phyloP scores from a whole-genome alignment of 2,329 filamentous ascomycete genomes.

The Phyllosticta citriasiana region DNA sequence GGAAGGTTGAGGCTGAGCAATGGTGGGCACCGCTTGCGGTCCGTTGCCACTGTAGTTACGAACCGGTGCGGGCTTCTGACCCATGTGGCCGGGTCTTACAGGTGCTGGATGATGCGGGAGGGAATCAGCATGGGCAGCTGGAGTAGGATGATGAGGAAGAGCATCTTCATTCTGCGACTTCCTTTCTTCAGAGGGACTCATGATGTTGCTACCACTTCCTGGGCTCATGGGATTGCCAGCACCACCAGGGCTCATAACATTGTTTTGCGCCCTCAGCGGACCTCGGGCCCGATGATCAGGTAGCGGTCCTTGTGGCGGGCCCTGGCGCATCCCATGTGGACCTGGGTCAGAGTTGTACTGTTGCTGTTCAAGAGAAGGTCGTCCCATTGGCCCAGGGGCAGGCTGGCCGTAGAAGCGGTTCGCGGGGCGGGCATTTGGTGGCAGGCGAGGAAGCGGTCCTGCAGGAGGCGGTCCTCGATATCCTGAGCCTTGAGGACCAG shows the following conservation, averaged over 20 bases:
- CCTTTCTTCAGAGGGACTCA: background rate
- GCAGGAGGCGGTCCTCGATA: conserved; percentile 14
- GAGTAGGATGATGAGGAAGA: conserved; percentile 18
- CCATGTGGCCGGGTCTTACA: conserved; percentile 42
- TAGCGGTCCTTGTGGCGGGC: conserved; percentile 1
- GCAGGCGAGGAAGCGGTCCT: background rate
- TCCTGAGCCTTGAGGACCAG: conserved; percentile 12
- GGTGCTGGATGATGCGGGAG: conserved; percentile 47
- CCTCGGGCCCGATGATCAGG: conserved; percentile 12
- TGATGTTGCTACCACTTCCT: conserved; percentile 21
- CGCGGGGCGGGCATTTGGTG: background rate
- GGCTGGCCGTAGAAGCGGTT: background rate
- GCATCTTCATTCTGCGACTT: background rate
- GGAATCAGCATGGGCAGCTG: conserved; percentile 38
- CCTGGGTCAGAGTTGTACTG: conserved; percentile 16
- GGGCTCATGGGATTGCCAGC: background rate
- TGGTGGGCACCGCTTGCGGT: conserved; percentile 3
- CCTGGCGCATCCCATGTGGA: background rate
- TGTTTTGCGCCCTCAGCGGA: background rate
- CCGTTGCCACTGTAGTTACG: conserved; percentile 42
- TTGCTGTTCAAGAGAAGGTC: conserved; percentile 18
- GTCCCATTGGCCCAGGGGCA: conserved; percentile 8
- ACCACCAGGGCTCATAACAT: background rate
- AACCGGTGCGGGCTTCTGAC: conserved; percentile 37
- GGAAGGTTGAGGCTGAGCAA: background rate